Evolutionary conservation across 192 early-diverging fungal genomes (phyloP), one percentile per base, ranked within the genome.

Genomic region (Coemansia sp.): DNA sequence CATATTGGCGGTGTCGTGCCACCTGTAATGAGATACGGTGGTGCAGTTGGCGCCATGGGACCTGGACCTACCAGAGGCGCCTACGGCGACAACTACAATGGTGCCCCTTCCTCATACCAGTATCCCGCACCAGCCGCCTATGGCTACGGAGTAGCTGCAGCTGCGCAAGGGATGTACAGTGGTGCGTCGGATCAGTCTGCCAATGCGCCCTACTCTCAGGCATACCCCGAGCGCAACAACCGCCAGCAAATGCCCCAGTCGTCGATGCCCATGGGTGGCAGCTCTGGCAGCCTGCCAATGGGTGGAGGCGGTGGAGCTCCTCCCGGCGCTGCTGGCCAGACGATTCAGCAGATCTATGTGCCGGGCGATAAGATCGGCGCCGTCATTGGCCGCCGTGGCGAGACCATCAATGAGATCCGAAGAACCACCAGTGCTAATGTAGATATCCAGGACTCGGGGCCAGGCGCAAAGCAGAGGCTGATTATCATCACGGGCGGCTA

Each of bases 341-440:
- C 79, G 11, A 67, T 82, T 9, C 80, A 83, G 67, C 75, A 83
- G 55, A 83, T 83, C 28, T 83, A 76, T 46, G 72, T 83, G 24
- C 70, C 80, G 1, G 68, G 68, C 8, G 75, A 83, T 26, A 73
- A 68, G 28, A 70, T 77, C 7, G 80, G 80, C 5, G 80, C 75
- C 1, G 66, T 83, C 20, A 83, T 83, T 60, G 80, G 80, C 11
- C 75, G 75, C n/a, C 67, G 72, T 21, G 80, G 80, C 18, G 80
- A 83, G 58, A 74, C 75, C 33, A 77, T 83, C 57, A 77, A 83
- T 39, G 65, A 69, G 33, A 83, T 83, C 42, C 45, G 80, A 3
- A 65, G 71, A n/a, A 35, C 63, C 9, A 77, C 72, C 36, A 77
- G 59, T 42, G 80, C 75, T 10, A 67, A 64, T 16, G 80, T 83